Evolutionary conservation across 768 basidiomycete genomes (phyloP), one percentile per base, ranked within the genome.

Genomic region (Rhizopogon vulgaris): DNA sequence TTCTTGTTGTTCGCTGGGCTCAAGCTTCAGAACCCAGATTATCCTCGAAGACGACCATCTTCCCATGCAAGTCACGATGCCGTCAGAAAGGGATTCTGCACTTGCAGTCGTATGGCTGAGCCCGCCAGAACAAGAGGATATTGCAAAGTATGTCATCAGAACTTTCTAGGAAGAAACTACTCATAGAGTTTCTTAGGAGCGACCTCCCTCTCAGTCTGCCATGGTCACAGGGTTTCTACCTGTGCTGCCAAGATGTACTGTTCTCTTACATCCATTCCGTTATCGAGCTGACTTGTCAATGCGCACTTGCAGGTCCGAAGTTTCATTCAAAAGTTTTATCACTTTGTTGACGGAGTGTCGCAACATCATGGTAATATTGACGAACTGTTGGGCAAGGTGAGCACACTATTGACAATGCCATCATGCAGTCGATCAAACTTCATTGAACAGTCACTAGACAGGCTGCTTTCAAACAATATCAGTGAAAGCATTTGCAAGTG

Each of bases 261-360:
- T 17, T 36, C 41, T 17, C 8, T 46, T 55, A 34, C 38, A 48
- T 48, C 7, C 22, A 34, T 18, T 24, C 3, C 8, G 22, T 22
- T 10, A 4, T 45, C 38, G 3, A 4, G 8, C 25, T 49, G 14
- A 41, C 15, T 25, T 40, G 54, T 48, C 56, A 42, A 51, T 51
- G 18, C 45, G 38, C 12, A 36, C 27, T 40, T 25, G 27, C 71
- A 95, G 84, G 88, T 95, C 53, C 84, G 91, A 24, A 76, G 74
- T 39, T 97, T 95, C 62, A 88, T 96, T 37, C 88, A 94, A 59
- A 92, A 91, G 60, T 98, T 96, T 72, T 95, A 97, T 64, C 85
- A 91, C 22, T 99, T 98, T 67, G 84, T 94, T 0, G 96, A 99
- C 59, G 95, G 95, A 8, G 89, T 96, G 5, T 84, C 88, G 2